A percentile compares a stretch with the other conserved stretches of the same genome.
Evolutionary conservation across 2,329 filamentous ascomycete species (phyloP).

Genomic region (Arthrocladium fulminans): DNA sequence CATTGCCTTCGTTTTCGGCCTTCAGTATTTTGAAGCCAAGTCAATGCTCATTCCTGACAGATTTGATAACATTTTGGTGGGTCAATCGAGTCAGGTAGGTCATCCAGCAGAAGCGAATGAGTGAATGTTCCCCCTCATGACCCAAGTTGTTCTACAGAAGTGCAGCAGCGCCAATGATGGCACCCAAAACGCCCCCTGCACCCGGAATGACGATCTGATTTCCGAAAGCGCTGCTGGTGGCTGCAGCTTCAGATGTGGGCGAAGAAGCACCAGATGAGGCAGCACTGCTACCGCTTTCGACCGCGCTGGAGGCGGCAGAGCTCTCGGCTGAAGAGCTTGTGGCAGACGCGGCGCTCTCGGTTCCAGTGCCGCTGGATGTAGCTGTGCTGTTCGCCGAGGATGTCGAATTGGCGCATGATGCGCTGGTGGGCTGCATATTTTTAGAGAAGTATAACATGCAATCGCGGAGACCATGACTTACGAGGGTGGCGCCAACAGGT

Average conservation of each 20-base stretch:
- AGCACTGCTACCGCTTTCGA: not conserved
- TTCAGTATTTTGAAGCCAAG: too few relatives aligned
- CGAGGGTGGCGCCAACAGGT: slow-evolving; percentile 1
- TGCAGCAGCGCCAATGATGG: not conserved
- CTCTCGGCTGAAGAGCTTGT: not conserved
- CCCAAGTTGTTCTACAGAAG: not conserved
- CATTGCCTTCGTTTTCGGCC: too few relatives aligned
- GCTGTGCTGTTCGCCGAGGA: not conserved
- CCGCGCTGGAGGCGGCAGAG: not conserved
- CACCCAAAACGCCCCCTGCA: not conserved
- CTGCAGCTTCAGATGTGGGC: too few relatives aligned
- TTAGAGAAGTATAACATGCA: not conserved
- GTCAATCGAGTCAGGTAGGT: too few relatives aligned
- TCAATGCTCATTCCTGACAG: too few relatives aligned
- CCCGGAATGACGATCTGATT: not conserved
- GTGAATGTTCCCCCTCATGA: too few relatives aligned
- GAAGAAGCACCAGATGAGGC: not conserved
- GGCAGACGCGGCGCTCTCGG: not conserved
- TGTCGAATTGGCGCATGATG: not conserved
- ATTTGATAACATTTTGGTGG: too few relatives aligned
- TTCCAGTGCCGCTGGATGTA: not conserved
- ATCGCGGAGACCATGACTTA: not conserved
- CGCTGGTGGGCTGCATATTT: not conserved
- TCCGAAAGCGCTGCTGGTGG: not conserved
- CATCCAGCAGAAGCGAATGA: too few relatives aligned